A percentile compares a stretch with the other conserved stretches of the same genome.
phyloP scores from a whole-genome alignment of 2,329 filamentous ascomycete genomes.

The Diplodia seriata region DNA sequence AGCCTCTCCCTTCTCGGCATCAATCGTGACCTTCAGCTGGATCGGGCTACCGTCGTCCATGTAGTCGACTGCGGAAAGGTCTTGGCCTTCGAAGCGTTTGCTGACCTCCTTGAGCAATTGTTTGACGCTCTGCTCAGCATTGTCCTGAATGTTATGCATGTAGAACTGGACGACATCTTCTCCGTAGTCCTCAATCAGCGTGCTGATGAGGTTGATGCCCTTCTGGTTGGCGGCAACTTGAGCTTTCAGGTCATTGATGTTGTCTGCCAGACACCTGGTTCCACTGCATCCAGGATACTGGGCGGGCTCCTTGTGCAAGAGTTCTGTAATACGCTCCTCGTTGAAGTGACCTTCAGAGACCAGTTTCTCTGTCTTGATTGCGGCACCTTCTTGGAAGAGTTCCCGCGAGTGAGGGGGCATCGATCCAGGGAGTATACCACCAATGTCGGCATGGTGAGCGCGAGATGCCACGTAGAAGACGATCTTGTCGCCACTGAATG shows the following conservation, averaged over 20 bases:
- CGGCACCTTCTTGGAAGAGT: constrained; percentile 63
- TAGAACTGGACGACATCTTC: constrained; percentile 81
- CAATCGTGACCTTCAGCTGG: constrained; percentile 74
- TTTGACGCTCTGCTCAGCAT: constrained; percentile 78
- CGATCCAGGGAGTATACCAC: constrained; percentile 79
- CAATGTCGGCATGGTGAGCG: constrained; percentile 84
- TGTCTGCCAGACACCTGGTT: constrained; percentile 80
- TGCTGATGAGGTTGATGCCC: constrained; percentile 78
- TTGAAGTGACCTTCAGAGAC: constrained; percentile 80
- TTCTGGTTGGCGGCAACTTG: constrained; percentile 88
- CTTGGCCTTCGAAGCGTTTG: constrained; percentile 70
- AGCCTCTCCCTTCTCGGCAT: constrained; percentile 75
- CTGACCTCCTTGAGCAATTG: constrained; percentile 75
- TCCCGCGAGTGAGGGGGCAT: constrained; percentile 79
- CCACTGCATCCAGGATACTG: constrained; percentile 78
- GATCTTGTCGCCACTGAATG: constrained; percentile 76
- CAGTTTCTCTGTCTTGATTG: constrained; percentile 67
- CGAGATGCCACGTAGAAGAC: constrained; percentile 83
- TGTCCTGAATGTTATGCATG: constrained; percentile 82
- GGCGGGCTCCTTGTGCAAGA: constrained; percentile 76
- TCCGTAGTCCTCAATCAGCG: constrained; percentile 78
- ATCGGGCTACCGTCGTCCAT: constrained; percentile 90
- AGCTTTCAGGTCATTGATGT: constrained; percentile 84
- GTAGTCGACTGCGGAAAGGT: constrained; percentile 77
- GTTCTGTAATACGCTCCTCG: constrained; percentile 74